Base-by-base conservation (phyloP, 2,329 filamentous ascomycete species). In the Cladosporium sp. region DNA sequence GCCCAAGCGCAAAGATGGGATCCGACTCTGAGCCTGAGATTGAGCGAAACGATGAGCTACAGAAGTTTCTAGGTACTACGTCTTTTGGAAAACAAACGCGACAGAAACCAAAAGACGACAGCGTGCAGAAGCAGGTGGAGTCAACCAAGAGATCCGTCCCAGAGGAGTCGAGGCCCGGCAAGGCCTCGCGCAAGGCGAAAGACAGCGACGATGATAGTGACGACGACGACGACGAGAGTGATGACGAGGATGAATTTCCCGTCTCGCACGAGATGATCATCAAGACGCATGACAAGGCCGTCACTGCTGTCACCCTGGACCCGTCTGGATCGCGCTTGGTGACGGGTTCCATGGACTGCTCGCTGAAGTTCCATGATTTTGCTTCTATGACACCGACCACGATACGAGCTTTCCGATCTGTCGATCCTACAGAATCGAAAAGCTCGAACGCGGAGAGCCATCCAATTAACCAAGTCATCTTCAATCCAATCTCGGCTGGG, bases 331-430 rank as follows among this genome's bases (percentile, higher is more conserved):
- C 85, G 43, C 82, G 93, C 61, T 75, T 98, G 66, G 83, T 92
- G 44, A 93, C 89, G n/a, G 91, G 87, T 18, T 96, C 91, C 4
- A 87, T 86, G 56, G 93, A 98, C 70, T 95, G 90, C 69, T 88
- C 83, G 1, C 75, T 97, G 63, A 97, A 96, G 67, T 77, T 98
- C 14, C 90, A 96, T 72, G 92, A 98, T 68, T 95, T 98, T 68
- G 84, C 91, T 2, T 88, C 91, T 43, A 95, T 98, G 86, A 96
- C 92, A 0, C 89, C 91, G 1, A 93, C 90, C 4, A 97, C 93
- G 0, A 80, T 98, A 48, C 87, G 92, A 62, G 89, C 93, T 1
- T 98, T 98, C 78, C 90, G 89, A 65, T 91, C 85, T 8, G 78
- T 97, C 44, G 92, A 98, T 66, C 92, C 93, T 0, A 91, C 85